Evolutionary conservation across 257 asterid genomes (phyloP).

Genomic region (Marsdenia floribunda): DNA sequence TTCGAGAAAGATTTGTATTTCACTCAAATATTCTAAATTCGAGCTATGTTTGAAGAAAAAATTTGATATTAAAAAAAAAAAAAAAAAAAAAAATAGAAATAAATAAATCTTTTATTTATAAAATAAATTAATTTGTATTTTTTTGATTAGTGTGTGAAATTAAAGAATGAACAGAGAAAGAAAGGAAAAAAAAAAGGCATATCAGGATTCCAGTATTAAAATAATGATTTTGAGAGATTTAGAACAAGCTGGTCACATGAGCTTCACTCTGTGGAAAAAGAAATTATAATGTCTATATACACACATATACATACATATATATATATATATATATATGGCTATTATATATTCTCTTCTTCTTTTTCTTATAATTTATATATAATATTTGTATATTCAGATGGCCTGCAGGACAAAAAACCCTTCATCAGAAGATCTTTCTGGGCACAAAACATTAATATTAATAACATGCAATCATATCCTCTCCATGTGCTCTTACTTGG

Average conservation of each 20-base stretch:
- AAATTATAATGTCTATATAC: conserved; percentile 1
- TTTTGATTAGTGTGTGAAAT: background rate
- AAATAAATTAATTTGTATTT: too few relatives aligned
- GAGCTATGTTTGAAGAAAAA: too few relatives aligned
- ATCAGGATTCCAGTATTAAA: conserved; percentile 5
- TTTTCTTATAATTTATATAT: background rate
- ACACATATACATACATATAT: background rate
- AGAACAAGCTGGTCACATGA: conserved; percentile 24
- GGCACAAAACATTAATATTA: conserved; percentile 4
- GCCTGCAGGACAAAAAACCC: background rate
- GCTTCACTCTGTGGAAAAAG: background rate
- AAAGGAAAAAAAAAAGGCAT: background rate
- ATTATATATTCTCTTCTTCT: too few relatives aligned
- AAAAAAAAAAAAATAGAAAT: too few relatives aligned
- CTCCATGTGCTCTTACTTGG: conserved; percentile 18
- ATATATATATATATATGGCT: background rate
- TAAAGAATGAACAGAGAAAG: background rate
- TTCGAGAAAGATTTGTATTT: too few relatives aligned
- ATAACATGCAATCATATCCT: conserved; percentile 21
- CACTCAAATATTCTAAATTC: too few relatives aligned
- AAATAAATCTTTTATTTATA: too few relatives aligned
- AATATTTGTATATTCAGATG: conserved; percentile 8
- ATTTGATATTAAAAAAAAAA: too few relatives aligned
- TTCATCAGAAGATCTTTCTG: conserved; percentile 16
- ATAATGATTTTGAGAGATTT: conserved; percentile 12